phyloP scores from a whole-genome alignment of 2,329 filamentous ascomycete genomes.

The Lachnellula subtilissima region DNA sequence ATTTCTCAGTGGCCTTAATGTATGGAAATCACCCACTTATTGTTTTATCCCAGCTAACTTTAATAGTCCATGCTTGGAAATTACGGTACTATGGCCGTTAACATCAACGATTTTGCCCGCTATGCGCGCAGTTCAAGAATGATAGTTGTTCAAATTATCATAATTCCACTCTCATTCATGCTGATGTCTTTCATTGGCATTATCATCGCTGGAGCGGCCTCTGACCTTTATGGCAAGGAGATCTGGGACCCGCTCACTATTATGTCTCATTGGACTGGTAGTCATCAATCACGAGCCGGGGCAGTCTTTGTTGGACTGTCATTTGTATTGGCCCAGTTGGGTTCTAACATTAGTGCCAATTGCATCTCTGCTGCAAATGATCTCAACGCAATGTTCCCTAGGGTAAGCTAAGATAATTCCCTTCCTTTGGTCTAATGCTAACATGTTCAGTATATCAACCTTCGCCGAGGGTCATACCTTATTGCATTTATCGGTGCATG shows the following conservation, averaged over 20 bases:
- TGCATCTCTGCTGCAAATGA: slow-evolving; percentile 49
- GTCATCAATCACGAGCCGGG: slow-evolving; percentile 29
- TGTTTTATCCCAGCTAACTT: no score
- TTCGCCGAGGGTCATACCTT: slow-evolving; percentile 46
- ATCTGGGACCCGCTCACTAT: slow-evolving; percentile 45
- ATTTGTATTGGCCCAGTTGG: slow-evolving; percentile 39
- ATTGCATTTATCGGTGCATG: slow-evolving; percentile 36
- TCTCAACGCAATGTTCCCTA: slow-evolving; percentile 28
- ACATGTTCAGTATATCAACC: slow-evolving; percentile 49
- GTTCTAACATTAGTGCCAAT: slow-evolving; percentile 48
- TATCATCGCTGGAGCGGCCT: slow-evolving; percentile 48
- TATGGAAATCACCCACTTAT: neutral
- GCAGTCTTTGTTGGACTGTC: slow-evolving; percentile 44
- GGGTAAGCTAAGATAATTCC: no score
- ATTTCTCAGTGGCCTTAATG: neutral
- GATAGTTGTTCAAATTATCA: neutral
- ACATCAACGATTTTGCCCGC: slow-evolving; percentile 39
- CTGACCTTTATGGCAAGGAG: slow-evolving; percentile 44
- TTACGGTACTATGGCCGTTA: slow-evolving; percentile 20
- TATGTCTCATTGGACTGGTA: slow-evolving; percentile 35
- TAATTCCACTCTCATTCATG: slow-evolving; percentile 9
- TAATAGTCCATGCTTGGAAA: neutral
- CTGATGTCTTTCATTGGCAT: slow-evolving; percentile 37
- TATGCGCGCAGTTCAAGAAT: slow-evolving; percentile 18
- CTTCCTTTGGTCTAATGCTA: slow-evolving; percentile 22